Evolutionary conservation across 2,329 filamentous ascomycete genomes (phyloP), one percentile per base, ranked within the genome.

Genomic region (Hirsutella thompsonii): DNA sequence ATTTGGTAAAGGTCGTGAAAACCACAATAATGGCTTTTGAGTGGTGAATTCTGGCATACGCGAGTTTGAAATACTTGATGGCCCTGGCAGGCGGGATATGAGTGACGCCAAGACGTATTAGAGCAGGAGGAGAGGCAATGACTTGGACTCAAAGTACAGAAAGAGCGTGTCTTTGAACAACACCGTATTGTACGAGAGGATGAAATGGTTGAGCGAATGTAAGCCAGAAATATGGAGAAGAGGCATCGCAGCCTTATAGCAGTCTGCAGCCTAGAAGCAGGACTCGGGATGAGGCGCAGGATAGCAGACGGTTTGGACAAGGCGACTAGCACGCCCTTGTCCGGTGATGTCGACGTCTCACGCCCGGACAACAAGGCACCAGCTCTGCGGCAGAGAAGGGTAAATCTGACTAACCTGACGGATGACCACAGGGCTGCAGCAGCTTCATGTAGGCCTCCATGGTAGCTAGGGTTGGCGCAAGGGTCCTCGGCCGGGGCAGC

Each of bases 161-260:
- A 28, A 16, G 20, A 8, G 20, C 8, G 11, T 37, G 11, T 3
- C 13, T 20, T 6, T 16, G 23, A 38, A 18, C 21, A 28, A 35
- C 29, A 37, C 4, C 16, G 8, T 3, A n/a, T n/a, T 21, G 29
- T 20, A 3, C 5, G 32, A 23, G 14, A 21, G 26, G 29, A 30
- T 20, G 38, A 34, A 28, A 28, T 3, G 30, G 39, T 36, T 41
- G 36, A 46, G 33, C 38, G 45, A 43, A 43, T 19, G 32, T 3
- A 14, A 18, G 14, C 4, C 8, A 9, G 30, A 39, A 20, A n/a
- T 11, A 23, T n/a, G 38, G 30, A 42, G 8, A 40, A 37, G 64
- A 66, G 67, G 56, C 59, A 70, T 71, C 63, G 64, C 54, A 69
- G 65, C 69, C 70, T 74, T 74, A 74, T 74, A 74, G 14, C n/a